These are phyloP conservation scores for Saccharomyces mikatae DNA, from an alignment of 805 yeast species.

Conservation along the genomic window DNA sequence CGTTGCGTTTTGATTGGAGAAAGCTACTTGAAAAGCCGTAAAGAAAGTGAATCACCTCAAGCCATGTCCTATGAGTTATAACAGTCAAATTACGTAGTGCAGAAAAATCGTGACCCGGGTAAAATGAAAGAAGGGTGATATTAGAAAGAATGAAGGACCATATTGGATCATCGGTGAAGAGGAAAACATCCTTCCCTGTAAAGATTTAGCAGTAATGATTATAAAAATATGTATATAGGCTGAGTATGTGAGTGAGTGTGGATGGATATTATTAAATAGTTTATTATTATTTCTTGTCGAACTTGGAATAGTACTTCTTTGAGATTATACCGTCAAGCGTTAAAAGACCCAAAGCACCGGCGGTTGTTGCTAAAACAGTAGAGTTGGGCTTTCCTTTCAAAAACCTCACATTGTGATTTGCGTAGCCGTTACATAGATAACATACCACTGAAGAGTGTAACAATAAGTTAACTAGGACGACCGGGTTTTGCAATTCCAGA, in stretches of 20 bases:
- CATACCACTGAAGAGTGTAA: conserved; percentile 41
- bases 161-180: background rate
- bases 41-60: background rate
- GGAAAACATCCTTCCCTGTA: background rate
- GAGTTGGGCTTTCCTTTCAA: conserved; percentile 36
- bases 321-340: conserved; percentile 49
- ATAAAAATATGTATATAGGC: background rate
- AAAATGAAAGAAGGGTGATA: background rate
- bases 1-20: background rate
- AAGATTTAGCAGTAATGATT: background rate
- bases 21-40: background rate
- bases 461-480: conserved; percentile 46
- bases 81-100: background rate
- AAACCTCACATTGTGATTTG: conserved; percentile 43
- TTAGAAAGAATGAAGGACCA: background rate
- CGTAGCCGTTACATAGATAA: conserved; percentile 42
- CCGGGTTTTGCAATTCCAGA: conserved; percentile 54
- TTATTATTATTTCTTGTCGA: conserved; percentile 34
- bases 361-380: conserved; percentile 42
- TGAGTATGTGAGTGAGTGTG: background rate
- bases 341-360: conserved; percentile 46
- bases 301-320: conserved; percentile 46
- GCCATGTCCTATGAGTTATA: background rate
- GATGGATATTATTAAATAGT: background rate
- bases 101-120: background rate